These are phyloP conservation scores for Alternaria sp. DNA, from an alignment of 2,329 filamentous ascomycete species.

Conservation along the genomic window DNA sequence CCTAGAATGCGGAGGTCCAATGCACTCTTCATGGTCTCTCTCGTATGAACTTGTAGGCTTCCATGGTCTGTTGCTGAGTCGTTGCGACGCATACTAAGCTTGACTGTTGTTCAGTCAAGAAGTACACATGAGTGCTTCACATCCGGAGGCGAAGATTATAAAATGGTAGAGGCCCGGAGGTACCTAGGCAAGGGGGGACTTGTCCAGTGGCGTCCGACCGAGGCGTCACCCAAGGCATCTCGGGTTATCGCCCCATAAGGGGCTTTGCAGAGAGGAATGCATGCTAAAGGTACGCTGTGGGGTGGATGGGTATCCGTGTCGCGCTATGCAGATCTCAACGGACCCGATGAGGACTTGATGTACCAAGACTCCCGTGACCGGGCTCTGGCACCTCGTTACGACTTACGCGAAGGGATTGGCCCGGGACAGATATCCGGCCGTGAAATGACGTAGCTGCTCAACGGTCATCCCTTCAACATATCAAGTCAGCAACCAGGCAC, in stretches of 20 bases:
- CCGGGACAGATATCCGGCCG: background rate
- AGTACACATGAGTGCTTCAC: background rate
- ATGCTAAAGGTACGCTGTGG: background rate
- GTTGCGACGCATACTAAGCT: constrained; percentile 14
- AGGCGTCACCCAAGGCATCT: background rate
- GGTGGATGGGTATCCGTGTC: background rate
- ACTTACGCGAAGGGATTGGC: constrained; percentile 10
- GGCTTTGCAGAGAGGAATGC: background rate
- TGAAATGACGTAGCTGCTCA: constrained; percentile 3
- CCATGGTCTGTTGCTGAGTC: constrained; percentile 20
- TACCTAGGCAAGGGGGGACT: background rate
- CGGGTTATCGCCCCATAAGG: background rate
- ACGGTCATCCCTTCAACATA: background rate
- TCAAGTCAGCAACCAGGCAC: background rate
- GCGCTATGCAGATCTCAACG: background rate
- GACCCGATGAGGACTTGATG: background rate
- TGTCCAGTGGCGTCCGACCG: background rate
- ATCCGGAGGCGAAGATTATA: background rate
- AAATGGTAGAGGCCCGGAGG: background rate
- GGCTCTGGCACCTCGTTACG: constrained; percentile 8
- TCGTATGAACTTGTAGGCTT: background rate
- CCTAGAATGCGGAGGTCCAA: constrained; percentile 63
- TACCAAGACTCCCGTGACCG: background rate
- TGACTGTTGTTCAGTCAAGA: background rate
- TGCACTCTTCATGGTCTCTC: background rate